Conservation (phyloP, 1,284 basidiomycete genomes). For the Cutaneotrichosporon curvatum region DNA sequence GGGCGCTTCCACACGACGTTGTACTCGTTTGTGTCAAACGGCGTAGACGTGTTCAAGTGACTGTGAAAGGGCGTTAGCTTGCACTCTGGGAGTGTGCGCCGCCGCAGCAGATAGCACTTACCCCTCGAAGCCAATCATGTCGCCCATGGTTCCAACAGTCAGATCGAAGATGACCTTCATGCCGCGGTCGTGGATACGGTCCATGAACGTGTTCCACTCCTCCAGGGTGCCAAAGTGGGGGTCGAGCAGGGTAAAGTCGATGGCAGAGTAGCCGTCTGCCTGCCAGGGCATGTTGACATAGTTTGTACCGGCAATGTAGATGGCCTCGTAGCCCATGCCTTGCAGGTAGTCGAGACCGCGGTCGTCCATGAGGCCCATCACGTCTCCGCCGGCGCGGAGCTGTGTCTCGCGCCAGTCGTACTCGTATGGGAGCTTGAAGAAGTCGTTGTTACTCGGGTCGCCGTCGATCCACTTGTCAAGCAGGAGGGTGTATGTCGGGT, state of each 20-base stretch:
- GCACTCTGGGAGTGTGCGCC: not conserved
- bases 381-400: slow-evolving; percentile 76
- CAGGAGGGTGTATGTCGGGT: slow-evolving; percentile 77
- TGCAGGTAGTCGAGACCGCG: slow-evolving; percentile 69
- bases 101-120: slow-evolving; percentile 32
- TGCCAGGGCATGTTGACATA: slow-evolving; percentile 94
- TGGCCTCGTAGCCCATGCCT: slow-evolving; percentile 72
- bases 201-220: slow-evolving; percentile 69
- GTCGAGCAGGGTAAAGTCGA: slow-evolving; percentile 80
- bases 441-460: slow-evolving; percentile 83
- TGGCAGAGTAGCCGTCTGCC: slow-evolving; percentile 85
- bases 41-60: slow-evolving; percentile 60
- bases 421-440: slow-evolving; percentile 69
- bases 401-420: slow-evolving; percentile 80
- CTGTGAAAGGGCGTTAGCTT: not conserved
- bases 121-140: slow-evolving; percentile 76
- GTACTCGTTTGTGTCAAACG: slow-evolving; percentile 70
- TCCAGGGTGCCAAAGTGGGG: slow-evolving; percentile 78
- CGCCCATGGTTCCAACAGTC: slow-evolving; percentile 83
- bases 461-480: slow-evolving; percentile 90
- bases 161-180: slow-evolving; percentile 91
- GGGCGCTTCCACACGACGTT: slow-evolving; percentile 68
- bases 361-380: slow-evolving; percentile 62
- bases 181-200: slow-evolving; percentile 64
- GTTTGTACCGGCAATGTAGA: slow-evolving; percentile 84